These are phyloP conservation scores for Ustilago curta DNA, from an alignment of 1,284 basidiomycete species.

Conservation along the genomic window DNA sequence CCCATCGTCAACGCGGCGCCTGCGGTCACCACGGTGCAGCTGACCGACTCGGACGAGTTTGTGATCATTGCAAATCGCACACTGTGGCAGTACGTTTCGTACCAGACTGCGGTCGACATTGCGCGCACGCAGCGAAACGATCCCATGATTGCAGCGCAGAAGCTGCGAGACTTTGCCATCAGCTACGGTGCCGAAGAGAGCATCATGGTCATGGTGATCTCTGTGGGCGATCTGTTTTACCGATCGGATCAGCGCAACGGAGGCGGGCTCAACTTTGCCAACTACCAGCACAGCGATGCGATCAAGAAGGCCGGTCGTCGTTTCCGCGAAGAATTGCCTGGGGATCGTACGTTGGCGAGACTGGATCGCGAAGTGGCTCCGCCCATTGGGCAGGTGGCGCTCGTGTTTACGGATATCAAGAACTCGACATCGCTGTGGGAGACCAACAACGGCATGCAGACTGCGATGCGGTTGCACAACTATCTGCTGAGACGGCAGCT, in stretches of 20 bases:
- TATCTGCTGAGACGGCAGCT: constrained; percentile 85
- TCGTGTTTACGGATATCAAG: constrained; percentile 98
- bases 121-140: constrained; percentile 84
- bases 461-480: constrained; percentile 93
- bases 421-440: constrained; percentile 99
- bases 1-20: constrained; percentile 92
- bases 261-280: constrained; percentile 29
- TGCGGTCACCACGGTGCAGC: constrained; percentile 78
- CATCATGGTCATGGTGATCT: constrained; percentile 98
- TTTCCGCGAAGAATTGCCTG: constrained; percentile 57
- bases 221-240: constrained; percentile 81
- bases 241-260: constrained; percentile 67
- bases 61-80: constrained; percentile 94
- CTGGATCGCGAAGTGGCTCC: constrained; percentile 86
- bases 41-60: constrained; percentile 92
- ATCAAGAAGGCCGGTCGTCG: constrained; percentile 59
- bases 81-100: constrained; percentile 93
- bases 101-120: constrained; percentile 96
- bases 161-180: constrained; percentile 94
- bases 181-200: constrained; percentile 94
- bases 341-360: constrained; percentile 71
- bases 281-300: constrained; percentile 44
- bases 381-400: constrained; percentile 87
- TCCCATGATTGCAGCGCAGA: constrained; percentile 97
- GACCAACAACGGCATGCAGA: constrained; percentile 93